Evolutionary conservation across 2,329 filamentous ascomycete genomes (phyloP).

Genomic region (Monilinia laxa): DNA sequence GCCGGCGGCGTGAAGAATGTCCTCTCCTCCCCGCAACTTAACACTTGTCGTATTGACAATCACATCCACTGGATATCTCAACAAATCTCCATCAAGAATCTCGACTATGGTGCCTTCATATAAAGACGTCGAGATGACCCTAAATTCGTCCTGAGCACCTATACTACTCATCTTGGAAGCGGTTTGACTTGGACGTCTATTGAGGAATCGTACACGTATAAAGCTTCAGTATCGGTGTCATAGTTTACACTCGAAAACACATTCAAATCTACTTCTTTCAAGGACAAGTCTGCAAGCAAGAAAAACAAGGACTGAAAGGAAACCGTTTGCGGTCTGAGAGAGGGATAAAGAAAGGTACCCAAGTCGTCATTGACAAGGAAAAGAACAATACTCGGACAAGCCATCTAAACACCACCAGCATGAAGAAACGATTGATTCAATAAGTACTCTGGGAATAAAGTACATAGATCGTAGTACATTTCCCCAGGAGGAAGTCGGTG

Average conservation of each 20-base stretch:
- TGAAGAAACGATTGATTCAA: not conserved
- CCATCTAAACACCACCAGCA: not conserved
- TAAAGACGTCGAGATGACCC: not conserved
- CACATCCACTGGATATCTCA: conserved; percentile 10
- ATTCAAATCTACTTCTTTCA: conserved; percentile 2
- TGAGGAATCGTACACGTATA: not conserved
- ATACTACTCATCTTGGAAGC: conserved; percentile 3
- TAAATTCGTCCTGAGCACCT: not conserved
- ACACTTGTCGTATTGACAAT: conserved; percentile 14
- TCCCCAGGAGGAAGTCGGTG: no score
- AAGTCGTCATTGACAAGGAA: not conserved
- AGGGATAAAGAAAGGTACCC: conserved; percentile 5
- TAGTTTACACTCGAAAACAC: not conserved
- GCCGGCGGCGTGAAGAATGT: not conserved
- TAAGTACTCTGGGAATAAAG: not conserved
- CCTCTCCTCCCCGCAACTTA: not conserved
- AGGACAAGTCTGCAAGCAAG: not conserved
- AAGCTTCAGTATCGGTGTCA: not conserved
- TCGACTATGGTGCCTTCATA: conserved; percentile 13
- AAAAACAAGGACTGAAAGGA: conserved; percentile 10
- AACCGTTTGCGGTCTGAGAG: conserved; percentile 12
- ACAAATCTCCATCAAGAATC: not conserved
- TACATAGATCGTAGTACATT: not conserved
- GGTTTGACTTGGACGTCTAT: not conserved
- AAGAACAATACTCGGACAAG: not conserved